Base-by-base conservation (phyloP, 371 early-diverging fungal genomes). In the Mucor mucedo region DNA sequence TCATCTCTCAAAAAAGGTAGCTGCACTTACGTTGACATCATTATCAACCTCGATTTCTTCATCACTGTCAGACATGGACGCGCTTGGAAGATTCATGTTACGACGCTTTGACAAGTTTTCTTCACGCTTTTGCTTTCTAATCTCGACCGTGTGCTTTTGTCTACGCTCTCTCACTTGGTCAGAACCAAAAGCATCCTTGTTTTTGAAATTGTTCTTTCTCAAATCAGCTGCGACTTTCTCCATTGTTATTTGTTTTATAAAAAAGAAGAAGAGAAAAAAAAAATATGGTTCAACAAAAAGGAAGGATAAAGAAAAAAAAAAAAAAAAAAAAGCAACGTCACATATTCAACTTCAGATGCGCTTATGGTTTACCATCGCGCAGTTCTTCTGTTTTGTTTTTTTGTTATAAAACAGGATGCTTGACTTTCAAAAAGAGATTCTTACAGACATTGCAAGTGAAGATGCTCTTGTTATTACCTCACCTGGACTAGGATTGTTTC, bases 121-220 rank as follows among this genome's bases (percentile, higher is more conserved):
- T 70, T 97, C 97, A 65, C 95, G 89, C 87, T 97, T 97, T 77
- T 94, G 93, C 77, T 93, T 94, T 60, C 99, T 90, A 72, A 99
- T 89, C 80, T 96, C 96, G 30, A 98, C 95, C 28, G 73, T 68
- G 16, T 78, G 74, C 42, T 78, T 66, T 42, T 75, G 76, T 63
- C 79, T 73, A 49, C 79, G 73, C 38, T 70, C 78, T 57, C 77
- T 62, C 5, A 80, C 71, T 54, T 69, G 66, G 3, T 80, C 77
- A 35, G 69, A 50, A 39, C 72, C 72, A 63, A 75, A 81, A 54
- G 70, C 62, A 62, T 63, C 75, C 66, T 69, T 76, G 65, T 73
- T 75, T 58, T 80, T 75, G 59, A 69, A 77, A 27, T 59, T 62
- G 28, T 56, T 68, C 52, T 69, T 70, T 66, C 76, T 65, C 40